A percentile compares a stretch with the other conserved stretches of the same genome.
Evolutionary conservation across 2,329 filamentous ascomycete genomes (phyloP).

Genomic region (Elsinoe australis): DNA sequence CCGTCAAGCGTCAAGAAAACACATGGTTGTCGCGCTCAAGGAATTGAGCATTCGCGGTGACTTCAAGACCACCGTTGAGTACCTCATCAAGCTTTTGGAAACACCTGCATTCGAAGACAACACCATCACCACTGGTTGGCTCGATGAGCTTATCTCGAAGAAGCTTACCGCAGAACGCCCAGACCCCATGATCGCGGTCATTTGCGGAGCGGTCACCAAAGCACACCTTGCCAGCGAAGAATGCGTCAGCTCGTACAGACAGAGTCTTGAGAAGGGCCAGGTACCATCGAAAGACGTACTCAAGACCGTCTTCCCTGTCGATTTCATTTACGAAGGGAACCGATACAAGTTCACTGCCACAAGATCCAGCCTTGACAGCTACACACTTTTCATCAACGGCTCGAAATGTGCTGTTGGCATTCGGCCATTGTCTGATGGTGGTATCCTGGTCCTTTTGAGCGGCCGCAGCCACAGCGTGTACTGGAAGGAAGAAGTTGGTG

Average conservation of each 20-base stretch:
- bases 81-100: conserved; percentile 96
- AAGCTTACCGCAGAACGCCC: conserved; percentile 94
- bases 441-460: conserved; percentile 79
- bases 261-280: conserved; percentile 90
- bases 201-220: conserved; percentile 91
- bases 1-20: conserved; percentile 88
- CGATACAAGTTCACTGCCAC: conserved; percentile 98
- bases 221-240: conserved; percentile 89
- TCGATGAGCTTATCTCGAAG: conserved; percentile 97
- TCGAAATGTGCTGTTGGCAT: conserved; percentile 93
- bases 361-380: conserved; percentile 83
- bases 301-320: conserved; percentile 94
- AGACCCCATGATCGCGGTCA: conserved; percentile 85
- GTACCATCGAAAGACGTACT: conserved; percentile 93
- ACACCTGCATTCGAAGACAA: conserved; percentile 98
- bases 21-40: conserved; percentile 98
- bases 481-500: conserved; percentile 98
- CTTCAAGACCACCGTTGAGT: conserved; percentile 97
- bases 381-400: conserved; percentile 97
- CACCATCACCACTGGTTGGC: conserved; percentile 97
- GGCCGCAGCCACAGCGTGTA: conserved; percentile 97
- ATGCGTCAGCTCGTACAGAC: conserved; percentile 78
- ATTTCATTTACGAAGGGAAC: conserved; percentile 96
- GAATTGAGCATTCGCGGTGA: conserved; percentile 99
- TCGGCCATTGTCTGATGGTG: conserved; percentile 85